Conservation (phyloP, 1,284 basidiomycete species). For the Malassezia obtusa region DNA sequence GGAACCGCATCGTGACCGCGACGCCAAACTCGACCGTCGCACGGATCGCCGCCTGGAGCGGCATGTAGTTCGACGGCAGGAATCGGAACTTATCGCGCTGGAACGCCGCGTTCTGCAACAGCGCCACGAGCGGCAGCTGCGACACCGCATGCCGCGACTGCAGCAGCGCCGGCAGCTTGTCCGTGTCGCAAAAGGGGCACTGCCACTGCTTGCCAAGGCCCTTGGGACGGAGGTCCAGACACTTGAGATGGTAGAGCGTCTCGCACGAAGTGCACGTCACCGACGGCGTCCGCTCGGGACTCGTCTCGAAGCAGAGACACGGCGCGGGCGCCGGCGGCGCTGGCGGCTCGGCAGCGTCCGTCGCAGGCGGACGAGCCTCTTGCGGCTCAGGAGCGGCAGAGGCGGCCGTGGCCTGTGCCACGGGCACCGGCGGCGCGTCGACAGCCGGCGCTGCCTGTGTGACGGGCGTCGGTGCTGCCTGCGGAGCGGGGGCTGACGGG, state of each 20-base stretch:
- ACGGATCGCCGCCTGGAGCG: conserved; percentile 14
- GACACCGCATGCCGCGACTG: conserved; percentile 15
- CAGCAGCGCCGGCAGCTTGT: conserved; percentile 12
- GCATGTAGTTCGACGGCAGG: conserved; percentile 9
- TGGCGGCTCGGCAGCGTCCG: background rate
- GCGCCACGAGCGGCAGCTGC: conserved; percentile 29
- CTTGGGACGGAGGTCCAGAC: conserved; percentile 25
- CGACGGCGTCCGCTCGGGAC: background rate
- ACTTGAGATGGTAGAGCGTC: conserved; percentile 28
- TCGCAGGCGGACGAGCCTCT: background rate
- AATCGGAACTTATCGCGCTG: conserved; percentile 20
- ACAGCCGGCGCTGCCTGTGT: no score
- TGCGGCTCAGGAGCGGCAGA: no score
- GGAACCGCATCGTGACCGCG: conserved; percentile 16
- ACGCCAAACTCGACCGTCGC: conserved; percentile 19
- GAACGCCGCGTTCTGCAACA: conserved; percentile 23
- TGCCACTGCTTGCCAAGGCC: conserved; percentile 18
- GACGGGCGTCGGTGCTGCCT: no score
- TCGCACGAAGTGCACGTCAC: conserved; percentile 27
- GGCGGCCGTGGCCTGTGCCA: no score
- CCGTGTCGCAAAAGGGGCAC: conserved; percentile 32
- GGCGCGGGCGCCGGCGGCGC: conserved; percentile 9
- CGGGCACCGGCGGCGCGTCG: no score
- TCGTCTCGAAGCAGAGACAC: conserved; percentile 29
- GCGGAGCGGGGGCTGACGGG: no score